Evolutionary conservation across 164 flowering plant genomes (phyloP), one percentile per base, ranked within the genome.

Genomic region (Macadamia integrifolia): DNA sequence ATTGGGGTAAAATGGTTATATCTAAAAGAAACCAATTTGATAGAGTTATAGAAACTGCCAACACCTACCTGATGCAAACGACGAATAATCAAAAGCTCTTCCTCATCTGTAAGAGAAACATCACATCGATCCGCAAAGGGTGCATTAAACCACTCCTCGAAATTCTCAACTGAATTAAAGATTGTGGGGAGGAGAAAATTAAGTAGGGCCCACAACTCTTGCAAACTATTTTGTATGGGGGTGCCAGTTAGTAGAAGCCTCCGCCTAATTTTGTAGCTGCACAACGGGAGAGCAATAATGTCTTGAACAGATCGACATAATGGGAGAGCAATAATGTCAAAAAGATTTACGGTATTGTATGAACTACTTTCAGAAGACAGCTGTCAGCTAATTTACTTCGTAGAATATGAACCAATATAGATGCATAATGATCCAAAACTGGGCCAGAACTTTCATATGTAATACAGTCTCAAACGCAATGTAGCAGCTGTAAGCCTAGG

Each of bases 111-210:
- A 57, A 95, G 84, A 74, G 88, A 70, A 72, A 88, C 88, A 74
- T 88, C 93, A 73, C 85, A 81, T 61, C 89, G 83, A 73, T 91
- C 99, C 44, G 90, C 94, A 78, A 95, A 95, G 35, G 99, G 99
- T 56, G 99, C 97, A 87, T 92, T 95, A 70, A 95, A 95, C 99
- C 99, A 95, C 72, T 95, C 98, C 81, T 91, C 96, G 71, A 95
- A 95, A 74, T 95, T 89, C 60, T 89, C 79, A 61, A 89, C 96
- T 14, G 98, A 95, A 78, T 92, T 92, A 70, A 95, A 95, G 62
- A 95, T 92, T 70, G 72, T 84, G 9, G 99, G 99, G 60, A 95
- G 96, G 73, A 95, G 96, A 79, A 95, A 92, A 75, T 95, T 95
- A 52, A 95, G 97, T 58, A 95, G 82, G 69, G 99, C 77, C 99